Conservation (phyloP, 148 eudicot species). For the Talinum fruticosum region DNA sequence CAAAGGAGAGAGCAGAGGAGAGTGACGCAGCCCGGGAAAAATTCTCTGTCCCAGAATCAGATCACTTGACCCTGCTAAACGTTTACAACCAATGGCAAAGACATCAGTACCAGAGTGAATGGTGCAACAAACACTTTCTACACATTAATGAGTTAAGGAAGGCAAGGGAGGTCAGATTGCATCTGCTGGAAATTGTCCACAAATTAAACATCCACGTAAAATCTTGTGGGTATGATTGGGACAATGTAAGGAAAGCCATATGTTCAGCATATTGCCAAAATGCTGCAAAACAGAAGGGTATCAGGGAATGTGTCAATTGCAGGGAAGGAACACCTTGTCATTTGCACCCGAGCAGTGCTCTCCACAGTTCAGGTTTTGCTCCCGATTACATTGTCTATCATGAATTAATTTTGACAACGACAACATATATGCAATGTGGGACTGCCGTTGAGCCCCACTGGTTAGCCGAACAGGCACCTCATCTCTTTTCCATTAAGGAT, state of each 20-base stretch:
- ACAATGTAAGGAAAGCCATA: slow-evolving; percentile 74
- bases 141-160: slow-evolving; percentile 81
- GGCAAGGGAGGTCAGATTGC: slow-evolving; percentile 90
- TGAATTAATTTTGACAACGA: slow-evolving; percentile 73
- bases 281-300: slow-evolving; percentile 76
- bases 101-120: slow-evolving; percentile 76
- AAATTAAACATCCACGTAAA: slow-evolving; percentile 64
- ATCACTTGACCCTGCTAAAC: slow-evolving; percentile 82
- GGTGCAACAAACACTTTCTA: slow-evolving; percentile 87
- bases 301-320: slow-evolving; percentile 79
- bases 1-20: slow-evolving; percentile 89
- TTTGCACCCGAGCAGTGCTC: slow-evolving; percentile 84
- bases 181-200: slow-evolving; percentile 71
- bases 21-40: slow-evolving; percentile 96
- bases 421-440: slow-evolving; percentile 94
- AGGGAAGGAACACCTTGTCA: slow-evolving; percentile 84
- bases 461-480: slow-evolving; percentile 87
- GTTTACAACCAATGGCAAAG: slow-evolving; percentile 92
- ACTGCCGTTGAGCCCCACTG: slow-evolving; percentile 92
- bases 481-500: slow-evolving; percentile 89
- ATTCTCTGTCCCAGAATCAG: slow-evolving; percentile 87
- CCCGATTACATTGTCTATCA: slow-evolving; percentile 92
- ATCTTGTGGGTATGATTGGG: slow-evolving; percentile 71
- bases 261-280: slow-evolving; percentile 94
- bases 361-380: slow-evolving; percentile 78